A percentile compares a stretch with the other conserved stretches of the same genome.
These are phyloP conservation scores for Coriolopsis trogii DNA, from an alignment of 1,284 basidiomycete genomes.

Conservation along the genomic window DNA sequence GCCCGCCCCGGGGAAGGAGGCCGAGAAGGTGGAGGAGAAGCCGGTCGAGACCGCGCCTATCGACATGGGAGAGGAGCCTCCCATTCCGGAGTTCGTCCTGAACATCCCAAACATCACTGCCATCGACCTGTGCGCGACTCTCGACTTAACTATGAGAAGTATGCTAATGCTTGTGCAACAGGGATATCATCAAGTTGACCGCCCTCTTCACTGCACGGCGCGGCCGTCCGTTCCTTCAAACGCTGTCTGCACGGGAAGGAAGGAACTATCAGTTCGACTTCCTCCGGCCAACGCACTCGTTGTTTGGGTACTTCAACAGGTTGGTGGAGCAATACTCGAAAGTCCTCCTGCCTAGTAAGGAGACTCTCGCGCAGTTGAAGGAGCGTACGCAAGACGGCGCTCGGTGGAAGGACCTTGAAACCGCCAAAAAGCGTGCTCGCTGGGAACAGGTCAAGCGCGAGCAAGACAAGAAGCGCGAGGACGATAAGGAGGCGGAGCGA, in stretches of 20 bases:
- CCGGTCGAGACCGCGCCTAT: constrained; percentile 39
- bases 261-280: constrained; percentile 99
- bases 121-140: constrained; percentile 80
- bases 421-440: constrained; percentile 79
- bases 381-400: constrained; percentile 61
- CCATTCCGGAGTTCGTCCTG: constrained; percentile 82
- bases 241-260: constrained; percentile 87
- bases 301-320: constrained; percentile 96
- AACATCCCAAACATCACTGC: constrained; percentile 90
- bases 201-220: constrained; percentile 95
- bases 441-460: constrained; percentile 89
- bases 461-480: constrained; percentile 83
- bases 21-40: constrained; percentile 43
- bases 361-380: constrained; percentile 72
- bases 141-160: no score
- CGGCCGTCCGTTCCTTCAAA: constrained; percentile 85
- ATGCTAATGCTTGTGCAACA: constrained; percentile 34
- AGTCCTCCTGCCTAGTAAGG: constrained; percentile 84
- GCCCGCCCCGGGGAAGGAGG: constrained; percentile 47
- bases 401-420: constrained; percentile 80
- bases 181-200: constrained; percentile 91
- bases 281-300: constrained; percentile 91
- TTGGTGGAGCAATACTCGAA: constrained; percentile 97
- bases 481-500: constrained; percentile 88
- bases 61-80: constrained; percentile 80